phyloP scores from a whole-genome alignment of 2,329 filamentous ascomycete species.

The Nemania sp. region DNA sequence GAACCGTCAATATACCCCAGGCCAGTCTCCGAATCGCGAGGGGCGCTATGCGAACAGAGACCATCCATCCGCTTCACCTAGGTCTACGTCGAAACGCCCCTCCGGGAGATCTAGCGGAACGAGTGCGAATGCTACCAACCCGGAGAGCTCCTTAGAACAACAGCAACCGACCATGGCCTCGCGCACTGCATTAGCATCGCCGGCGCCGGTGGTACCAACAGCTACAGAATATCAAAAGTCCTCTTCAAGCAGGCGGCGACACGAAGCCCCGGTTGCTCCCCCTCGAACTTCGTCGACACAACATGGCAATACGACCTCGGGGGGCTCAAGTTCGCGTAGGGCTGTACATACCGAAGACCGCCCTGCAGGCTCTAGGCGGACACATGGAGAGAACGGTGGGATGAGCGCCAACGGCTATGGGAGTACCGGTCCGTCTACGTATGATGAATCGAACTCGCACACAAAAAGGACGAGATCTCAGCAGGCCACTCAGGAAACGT shows the following conservation, averaged over 20 bases:
- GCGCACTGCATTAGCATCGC: slow-evolving; percentile 50
- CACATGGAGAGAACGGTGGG: slow-evolving; percentile 43
- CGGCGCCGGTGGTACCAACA: slow-evolving; percentile 46
- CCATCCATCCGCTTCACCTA: slow-evolving; percentile 51
- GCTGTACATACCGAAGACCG: slow-evolving; percentile 52
- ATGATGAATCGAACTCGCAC: slow-evolving; percentile 45
- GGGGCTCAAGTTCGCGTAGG: slow-evolving; percentile 49
- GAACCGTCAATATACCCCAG: slow-evolving; percentile 57
- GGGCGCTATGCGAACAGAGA: slow-evolving; percentile 60
- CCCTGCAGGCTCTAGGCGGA: slow-evolving; percentile 48
- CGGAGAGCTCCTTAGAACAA: slow-evolving; percentile 40
- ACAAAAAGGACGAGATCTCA: slow-evolving; percentile 45
- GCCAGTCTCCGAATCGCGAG: slow-evolving; percentile 59
- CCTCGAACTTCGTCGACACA: slow-evolving; percentile 81
- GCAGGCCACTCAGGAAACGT: slow-evolving; percentile 45
- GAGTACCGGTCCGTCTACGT: slow-evolving; percentile 33
- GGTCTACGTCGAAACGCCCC: slow-evolving; percentile 58
- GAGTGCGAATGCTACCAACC: slow-evolving; percentile 46
- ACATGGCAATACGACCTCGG: slow-evolving; percentile 45
- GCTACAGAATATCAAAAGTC: slow-evolving; percentile 50
- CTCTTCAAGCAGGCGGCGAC: slow-evolving; percentile 58
- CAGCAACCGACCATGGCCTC: slow-evolving; percentile 51
- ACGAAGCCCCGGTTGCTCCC: slow-evolving; percentile 73
- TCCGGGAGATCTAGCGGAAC: slow-evolving; percentile 59
- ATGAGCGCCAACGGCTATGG: slow-evolving; percentile 43